phyloP scores from a whole-genome alignment of 139 green algal genomes.

The Nannochloris sp. region DNA sequence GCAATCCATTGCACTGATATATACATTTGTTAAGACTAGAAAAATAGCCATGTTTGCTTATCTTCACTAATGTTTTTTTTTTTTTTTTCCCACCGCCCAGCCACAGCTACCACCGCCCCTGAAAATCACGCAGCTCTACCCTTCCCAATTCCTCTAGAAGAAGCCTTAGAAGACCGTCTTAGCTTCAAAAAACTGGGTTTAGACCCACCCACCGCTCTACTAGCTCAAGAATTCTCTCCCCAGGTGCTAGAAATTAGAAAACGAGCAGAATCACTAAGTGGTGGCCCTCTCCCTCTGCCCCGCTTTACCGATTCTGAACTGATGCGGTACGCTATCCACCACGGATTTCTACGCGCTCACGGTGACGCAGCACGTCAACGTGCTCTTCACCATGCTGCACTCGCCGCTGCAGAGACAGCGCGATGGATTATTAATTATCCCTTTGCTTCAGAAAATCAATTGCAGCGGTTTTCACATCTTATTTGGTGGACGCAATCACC shows the following conservation, averaged over 20 bases:
- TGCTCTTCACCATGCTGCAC: slow-evolving; percentile 6
- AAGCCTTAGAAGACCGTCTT: too few relatives aligned
- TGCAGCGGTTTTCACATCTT: slow-evolving; percentile 10
- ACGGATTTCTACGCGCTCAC: slow-evolving; percentile 13
- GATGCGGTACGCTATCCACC: slow-evolving; percentile 16
- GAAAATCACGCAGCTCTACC: too few relatives aligned
- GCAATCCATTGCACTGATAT: too few relatives aligned
- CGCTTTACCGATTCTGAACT: slow-evolving; percentile 25
- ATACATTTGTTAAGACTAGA: too few relatives aligned
- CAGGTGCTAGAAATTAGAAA: neutral
- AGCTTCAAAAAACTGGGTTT: too few relatives aligned
- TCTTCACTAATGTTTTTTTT: too few relatives aligned
- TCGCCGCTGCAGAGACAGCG: neutral
- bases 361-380: neutral
- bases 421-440: slow-evolving; percentile 9
- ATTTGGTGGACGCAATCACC: slow-evolving; percentile 11
- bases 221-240: neutral
- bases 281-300: neutral
- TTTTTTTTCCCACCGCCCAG: too few relatives aligned
- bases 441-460: slow-evolving; percentile 2
- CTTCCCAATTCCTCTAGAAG: too few relatives aligned
- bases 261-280: slow-evolving; percentile 1
- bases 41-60: too few relatives aligned
- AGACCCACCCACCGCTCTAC: neutral
- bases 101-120: too few relatives aligned